Base-by-base conservation (phyloP, 495 filamentous ascomycete genomes). In the Platismatia glauca region DNA sequence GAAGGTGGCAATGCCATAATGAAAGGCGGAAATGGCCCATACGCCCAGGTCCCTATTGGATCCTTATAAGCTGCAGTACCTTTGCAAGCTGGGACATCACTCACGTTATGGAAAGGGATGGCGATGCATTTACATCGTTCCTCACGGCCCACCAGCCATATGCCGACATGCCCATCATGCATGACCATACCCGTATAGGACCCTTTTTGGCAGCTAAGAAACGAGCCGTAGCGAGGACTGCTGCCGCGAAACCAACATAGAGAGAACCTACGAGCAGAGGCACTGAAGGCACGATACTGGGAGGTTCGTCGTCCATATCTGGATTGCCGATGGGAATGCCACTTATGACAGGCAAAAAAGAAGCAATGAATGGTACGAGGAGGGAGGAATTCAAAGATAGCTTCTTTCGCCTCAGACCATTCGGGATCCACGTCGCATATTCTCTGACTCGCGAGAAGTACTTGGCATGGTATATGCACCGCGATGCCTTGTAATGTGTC, bases 71-170 rank as follows among this genome's bases (percentile, higher is more conserved):
- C 12, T 4, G 34, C 41, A 34, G 4, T n/a, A 20, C 3, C n/a
- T 12, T 16, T 6, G 11, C 16, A 1, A 37, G 20, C 3, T n/a
- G 5, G 58, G 15, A 16, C 33, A 12, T 52, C 13, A 46, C 58
- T 52, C 37, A 60, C 58, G 34, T 29, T 15, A 6, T 46, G 15
- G 39, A 60, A 35, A 48, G 20, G 12, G 3, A 24, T 15, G 44
- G 18, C 31, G 44, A 50, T 35, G 43, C 44, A 27, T 29, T 37
- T 24, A 35, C 7, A 29, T 60, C 58, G 7, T n/a, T 46, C 37
- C 41, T 52, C 12, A 60, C 50, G 1, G 31, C 44, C 58, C 44
- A 60, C 58, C 58, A 60, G 6, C 58, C 58, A 52, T 50, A 60
- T 16, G 43, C 58, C 39, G 43, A 60, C n/a, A 52, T 31, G 31